These are phyloP conservation scores for Zea luxurians DNA, from an alignment of 176 grass and related monocot genomes.

Conservation along the genomic window DNA sequence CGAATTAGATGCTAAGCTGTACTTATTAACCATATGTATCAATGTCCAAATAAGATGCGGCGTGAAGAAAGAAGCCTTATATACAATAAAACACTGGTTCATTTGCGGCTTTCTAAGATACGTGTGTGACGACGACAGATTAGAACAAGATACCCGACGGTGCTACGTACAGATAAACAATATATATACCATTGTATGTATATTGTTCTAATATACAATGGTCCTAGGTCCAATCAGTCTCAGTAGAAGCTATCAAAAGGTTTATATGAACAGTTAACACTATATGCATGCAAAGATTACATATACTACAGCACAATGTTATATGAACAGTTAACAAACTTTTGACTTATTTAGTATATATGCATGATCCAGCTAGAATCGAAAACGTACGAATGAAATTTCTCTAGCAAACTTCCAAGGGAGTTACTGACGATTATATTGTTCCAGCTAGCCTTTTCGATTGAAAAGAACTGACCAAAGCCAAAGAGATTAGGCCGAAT, in stretches of 20 bases:
- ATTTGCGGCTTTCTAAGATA: conserved; percentile 24
- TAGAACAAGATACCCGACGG: conserved; percentile 22
- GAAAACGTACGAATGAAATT: conserved; percentile 22
- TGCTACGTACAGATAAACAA: neutral
- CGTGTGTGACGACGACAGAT: neutral
- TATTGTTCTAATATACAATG: neutral
- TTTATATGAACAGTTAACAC: neutral
- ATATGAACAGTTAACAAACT: neutral
- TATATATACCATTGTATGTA: no score
- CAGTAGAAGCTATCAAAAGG: no score
- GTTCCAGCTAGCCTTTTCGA: conserved; percentile 28
- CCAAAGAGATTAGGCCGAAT: conserved; percentile 23
- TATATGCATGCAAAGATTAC: neutral
- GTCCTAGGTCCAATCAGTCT: neutral
- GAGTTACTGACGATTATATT: conserved; percentile 29
- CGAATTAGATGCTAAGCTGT: conserved; percentile 29
- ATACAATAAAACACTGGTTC: conserved; percentile 8
- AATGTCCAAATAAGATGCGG: neutral
- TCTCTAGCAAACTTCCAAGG: conserved; percentile 29
- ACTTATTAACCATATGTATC: neutral
- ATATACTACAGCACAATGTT: no score
- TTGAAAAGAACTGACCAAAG: conserved; percentile 40
- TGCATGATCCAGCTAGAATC: conserved; percentile 24
- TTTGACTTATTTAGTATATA: conserved; percentile 29
- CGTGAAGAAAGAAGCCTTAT: conserved; percentile 15